Conservation (phyloP, 805 yeast genomes). For the Hagleromyces aurorensis region DNA sequence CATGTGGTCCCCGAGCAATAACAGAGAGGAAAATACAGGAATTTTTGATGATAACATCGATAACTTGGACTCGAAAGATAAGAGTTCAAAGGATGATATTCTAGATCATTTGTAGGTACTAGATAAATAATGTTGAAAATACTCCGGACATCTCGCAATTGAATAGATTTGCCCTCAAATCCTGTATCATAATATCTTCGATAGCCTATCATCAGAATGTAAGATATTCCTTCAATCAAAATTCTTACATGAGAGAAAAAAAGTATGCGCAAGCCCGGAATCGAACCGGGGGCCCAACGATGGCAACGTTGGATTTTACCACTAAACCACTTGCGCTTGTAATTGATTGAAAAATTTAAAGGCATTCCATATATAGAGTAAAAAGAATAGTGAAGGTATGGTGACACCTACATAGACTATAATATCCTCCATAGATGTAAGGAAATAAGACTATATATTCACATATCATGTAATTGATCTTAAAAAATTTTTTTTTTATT, state of each 20-base stretch:
- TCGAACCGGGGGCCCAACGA: conserved; percentile 26
- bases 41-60: too few species aligned
- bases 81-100: too few species aligned
- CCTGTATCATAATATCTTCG: background rate
- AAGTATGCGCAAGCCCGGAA: conserved; percentile 22
- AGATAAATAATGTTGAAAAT: background rate
- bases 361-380: too few species aligned
- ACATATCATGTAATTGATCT: too few species aligned
- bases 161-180: background rate
- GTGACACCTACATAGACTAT: too few species aligned
- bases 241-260: background rate
- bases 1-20: conserved; percentile 28
- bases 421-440: too few species aligned
- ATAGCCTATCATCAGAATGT: background rate
- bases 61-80: too few species aligned
- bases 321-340: conserved; percentile 22
- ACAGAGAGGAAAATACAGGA: too few species aligned
- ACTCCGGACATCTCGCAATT: background rate
- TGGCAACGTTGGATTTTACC: conserved; percentile 24
- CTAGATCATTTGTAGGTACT: background rate
- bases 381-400: too few species aligned
- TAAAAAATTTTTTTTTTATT: too few species aligned
- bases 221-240: background rate
- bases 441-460: too few species aligned
- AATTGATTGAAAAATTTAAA: too few species aligned